Percentiles rank a stretch among this genome's conserved stretches.
These are phyloP conservation scores for Nicotiana obtusifolia DNA, from an alignment of 257 asterid species.

Conservation along the genomic window DNA sequence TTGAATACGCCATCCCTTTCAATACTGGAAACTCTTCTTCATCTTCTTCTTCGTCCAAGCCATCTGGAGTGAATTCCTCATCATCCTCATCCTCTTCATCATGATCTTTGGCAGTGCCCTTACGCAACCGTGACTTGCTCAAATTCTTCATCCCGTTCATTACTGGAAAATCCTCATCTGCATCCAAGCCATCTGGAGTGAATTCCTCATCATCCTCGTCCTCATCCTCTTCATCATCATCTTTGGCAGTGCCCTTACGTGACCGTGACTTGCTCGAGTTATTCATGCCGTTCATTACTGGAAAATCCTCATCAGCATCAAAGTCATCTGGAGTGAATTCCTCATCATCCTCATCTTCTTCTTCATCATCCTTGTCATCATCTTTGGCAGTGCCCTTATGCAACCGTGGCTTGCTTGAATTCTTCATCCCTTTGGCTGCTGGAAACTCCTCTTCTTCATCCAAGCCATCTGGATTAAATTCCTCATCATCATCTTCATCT, in stretches of 20 bases:
- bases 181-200: conserved; percentile 32
- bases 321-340: conserved; percentile 33
- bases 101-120: conserved; percentile 16
- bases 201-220: conserved; percentile 40
- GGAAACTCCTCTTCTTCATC: conserved; percentile 32
- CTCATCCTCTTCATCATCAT: conserved; percentile 25
- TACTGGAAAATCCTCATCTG: conserved; percentile 29
- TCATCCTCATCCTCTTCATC: conserved; percentile 34
- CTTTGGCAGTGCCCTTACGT: conserved; percentile 15
- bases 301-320: conserved; percentile 32
- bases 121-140: conserved; percentile 11
- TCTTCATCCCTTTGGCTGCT: conserved; percentile 18
- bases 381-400: conserved; percentile 13
- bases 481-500: conserved; percentile 30
- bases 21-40: conserved; percentile 5
- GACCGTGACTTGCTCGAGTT: conserved; percentile 17
- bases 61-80: conserved; percentile 36
- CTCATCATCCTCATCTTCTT: conserved; percentile 27
- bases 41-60: conserved; percentile 36
- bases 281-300: conserved; percentile 20
- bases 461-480: conserved; percentile 28
- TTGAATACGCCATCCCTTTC: conserved; percentile 17
- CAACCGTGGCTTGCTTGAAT: conserved; percentile 8
- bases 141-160: conserved; percentile 16
- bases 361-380: conserved; percentile 14